phyloP scores from a whole-genome alignment of 805 yeast species.

The Candida andamanensis region DNA sequence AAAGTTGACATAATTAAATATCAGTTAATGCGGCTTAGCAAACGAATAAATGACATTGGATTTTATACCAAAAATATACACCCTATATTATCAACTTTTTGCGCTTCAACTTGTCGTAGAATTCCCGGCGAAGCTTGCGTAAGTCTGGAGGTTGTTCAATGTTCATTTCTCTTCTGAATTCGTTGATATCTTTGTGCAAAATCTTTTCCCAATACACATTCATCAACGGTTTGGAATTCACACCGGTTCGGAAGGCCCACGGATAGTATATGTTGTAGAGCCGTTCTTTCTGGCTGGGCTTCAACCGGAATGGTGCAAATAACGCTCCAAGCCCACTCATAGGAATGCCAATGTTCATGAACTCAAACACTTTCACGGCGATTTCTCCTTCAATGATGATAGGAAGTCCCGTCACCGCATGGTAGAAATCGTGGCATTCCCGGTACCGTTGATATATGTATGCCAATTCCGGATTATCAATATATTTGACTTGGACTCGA shows the following conservation, averaged over 20 bases:
- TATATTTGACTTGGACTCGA: conserved; percentile 78
- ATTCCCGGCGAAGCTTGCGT: conserved; percentile 52
- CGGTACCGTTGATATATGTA: conserved; percentile 91
- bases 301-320: conserved; percentile 80
- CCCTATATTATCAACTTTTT: conserved; percentile 13
- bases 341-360: conserved; percentile 86
- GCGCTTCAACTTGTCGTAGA: conserved; percentile 25
- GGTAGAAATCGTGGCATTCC: conserved; percentile 96
- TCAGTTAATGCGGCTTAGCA: conserved; percentile 4
- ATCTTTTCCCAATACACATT: conserved; percentile 91
- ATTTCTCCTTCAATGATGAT: conserved; percentile 95
- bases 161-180: conserved; percentile 65
- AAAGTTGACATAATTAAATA: conserved; percentile 12
- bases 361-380: conserved; percentile 88
- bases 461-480: conserved; percentile 86
- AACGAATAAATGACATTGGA: too few species aligned
- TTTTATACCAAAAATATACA: too few species aligned
- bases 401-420: conserved; percentile 85
- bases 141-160: conserved; percentile 73
- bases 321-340: conserved; percentile 92
- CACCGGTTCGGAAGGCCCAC: conserved; percentile 78
- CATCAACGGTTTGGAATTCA: conserved; percentile 67
- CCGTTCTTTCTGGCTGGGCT: conserved; percentile 55
- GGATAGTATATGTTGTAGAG: conserved; percentile 72
- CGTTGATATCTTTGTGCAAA: conserved; percentile 66